A percentile compares a stretch with the other conserved stretches of the same genome.
Conservation (phyloP, 1,284 basidiomycete species). For the Trametes hirsuta region DNA sequence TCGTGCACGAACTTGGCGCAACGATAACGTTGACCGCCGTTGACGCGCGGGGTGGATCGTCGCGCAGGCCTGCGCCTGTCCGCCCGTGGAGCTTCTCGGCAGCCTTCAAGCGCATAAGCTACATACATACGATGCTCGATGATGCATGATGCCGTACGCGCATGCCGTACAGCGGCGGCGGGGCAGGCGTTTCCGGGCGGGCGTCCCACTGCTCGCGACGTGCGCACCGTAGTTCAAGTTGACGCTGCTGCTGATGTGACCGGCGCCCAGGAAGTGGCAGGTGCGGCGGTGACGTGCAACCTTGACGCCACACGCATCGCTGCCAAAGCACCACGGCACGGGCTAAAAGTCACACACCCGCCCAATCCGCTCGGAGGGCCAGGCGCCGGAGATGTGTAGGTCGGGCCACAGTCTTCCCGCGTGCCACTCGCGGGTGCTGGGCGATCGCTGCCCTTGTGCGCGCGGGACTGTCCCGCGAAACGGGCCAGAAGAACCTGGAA, state of each 20-base stretch:
- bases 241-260: not conserved
- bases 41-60: too few relatives aligned
- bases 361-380: constrained; percentile 3
- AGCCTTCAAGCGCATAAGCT: too few relatives aligned
- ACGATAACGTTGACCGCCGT: too few relatives aligned
- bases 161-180: too few relatives aligned
- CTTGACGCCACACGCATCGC: constrained; percentile 8
- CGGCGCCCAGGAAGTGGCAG: not conserved
- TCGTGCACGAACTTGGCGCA: too few relatives aligned
- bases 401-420: not conserved
- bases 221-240: not conserved
- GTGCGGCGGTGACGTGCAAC: constrained; percentile 1
- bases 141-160: too few relatives aligned
- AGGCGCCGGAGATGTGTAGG: not conserved
- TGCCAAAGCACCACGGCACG: not conserved
- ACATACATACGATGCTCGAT: too few relatives aligned
- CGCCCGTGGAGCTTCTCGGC: too few relatives aligned
- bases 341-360: not conserved
- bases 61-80: too few relatives aligned
- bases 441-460: not conserved
- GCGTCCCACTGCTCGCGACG: too few relatives aligned
- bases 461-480: not conserved
- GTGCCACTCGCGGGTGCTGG: not conserved
- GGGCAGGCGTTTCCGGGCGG: too few relatives aligned
- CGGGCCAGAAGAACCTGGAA: too few relatives aligned